Base-by-base conservation (phyloP, 2,329 filamentous ascomycete species). In the Aphanoascus verrucosus region DNA sequence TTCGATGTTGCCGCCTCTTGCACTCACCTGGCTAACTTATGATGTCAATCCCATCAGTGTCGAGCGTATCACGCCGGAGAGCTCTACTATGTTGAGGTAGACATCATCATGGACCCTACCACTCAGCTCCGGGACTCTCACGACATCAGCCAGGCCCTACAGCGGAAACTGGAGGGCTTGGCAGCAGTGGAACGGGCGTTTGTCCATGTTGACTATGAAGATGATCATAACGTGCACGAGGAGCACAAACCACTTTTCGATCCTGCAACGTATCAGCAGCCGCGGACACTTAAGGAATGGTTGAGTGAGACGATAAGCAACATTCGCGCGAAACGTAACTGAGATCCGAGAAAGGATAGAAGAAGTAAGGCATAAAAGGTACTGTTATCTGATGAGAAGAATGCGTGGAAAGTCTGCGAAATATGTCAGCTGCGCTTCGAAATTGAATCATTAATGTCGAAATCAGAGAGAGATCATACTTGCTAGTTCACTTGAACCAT, bases 1-100 rank as follows among this genome's bases (percentile, higher is more conserved):
- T 19, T 15, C 12, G 31, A 4, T 8, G 7, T 23, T 32, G 28
- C 41, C 40, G n/a, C 20, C n/a, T 6, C n/a, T 37, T 20, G 31
- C 19, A 23, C 11, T 20, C 19, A 23, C 17, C 7, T 28, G 31
- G 28, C 41, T 53, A 50, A 50, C 38, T 34, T 49, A 32, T 35
- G 43, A 52, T 32, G 41, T 23, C 41, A 19, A 20, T 31, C 11
- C 40, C 3, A n/a, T 32, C 52, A 54, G 55, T 79, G 76, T 64
- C 75, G 77, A 52, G 80, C 79, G 3, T 83, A 83, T 61, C 79
- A 82, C 60, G 78, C 78, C 0, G 80, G 80, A 0, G 77, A 82
- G 57, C 74, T 76, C 38, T 79, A 81, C 59, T 82, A 81, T 58
- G 80, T 82, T 15, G 80, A 83, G 59, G 75, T 83, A 3, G 80